A percentile compares a stretch with the other conserved stretches of the same genome.
Evolutionary conservation across 129 eudicot species (phyloP).

Genomic region (Lonicera japonica): DNA sequence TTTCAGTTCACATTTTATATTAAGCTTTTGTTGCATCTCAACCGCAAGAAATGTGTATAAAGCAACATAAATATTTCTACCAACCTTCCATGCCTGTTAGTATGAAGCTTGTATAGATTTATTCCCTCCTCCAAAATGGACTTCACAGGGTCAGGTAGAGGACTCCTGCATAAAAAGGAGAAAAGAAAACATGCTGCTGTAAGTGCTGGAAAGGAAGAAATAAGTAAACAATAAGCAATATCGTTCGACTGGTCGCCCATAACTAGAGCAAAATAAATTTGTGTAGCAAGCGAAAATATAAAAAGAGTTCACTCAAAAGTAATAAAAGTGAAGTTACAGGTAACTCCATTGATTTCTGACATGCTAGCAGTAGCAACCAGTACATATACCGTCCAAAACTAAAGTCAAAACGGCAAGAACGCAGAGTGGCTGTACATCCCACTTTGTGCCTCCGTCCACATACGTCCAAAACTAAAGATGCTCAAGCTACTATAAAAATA

Average conservation of each 20-base stretch:
- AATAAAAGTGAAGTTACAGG: neutral
- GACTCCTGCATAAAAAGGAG: conserved; percentile 45
- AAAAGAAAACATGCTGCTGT: conserved; percentile 11
- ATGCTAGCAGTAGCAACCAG: neutral
- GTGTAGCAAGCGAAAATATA: neutral
- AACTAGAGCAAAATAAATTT: neutral
- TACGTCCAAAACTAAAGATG: too few relatives aligned
- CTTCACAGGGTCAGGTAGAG: conserved; percentile 63
- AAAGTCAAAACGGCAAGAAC: too few relatives aligned
- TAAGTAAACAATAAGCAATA: neutral
- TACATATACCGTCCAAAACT: too few relatives aligned
- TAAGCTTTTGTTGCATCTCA: too few relatives aligned
- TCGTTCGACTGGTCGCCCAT: neutral
- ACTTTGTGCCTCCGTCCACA: too few relatives aligned
- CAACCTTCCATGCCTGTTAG: conserved; percentile 71
- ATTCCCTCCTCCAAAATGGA: conserved; percentile 83
- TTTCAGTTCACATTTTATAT: too few relatives aligned
- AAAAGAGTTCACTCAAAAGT: neutral
- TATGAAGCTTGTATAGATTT: conserved; percentile 69
- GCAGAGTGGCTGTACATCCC: too few relatives aligned
- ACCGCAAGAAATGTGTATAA: neutral
- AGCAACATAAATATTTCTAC: conserved; percentile 3
- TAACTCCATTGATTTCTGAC: neutral
- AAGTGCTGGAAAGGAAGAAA: conserved; percentile 6
- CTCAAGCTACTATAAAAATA: too few relatives aligned